Evolutionary conservation across 495 filamentous ascomycete genomes (phyloP).

Genomic region (Hypoxylon fragiforme): DNA sequence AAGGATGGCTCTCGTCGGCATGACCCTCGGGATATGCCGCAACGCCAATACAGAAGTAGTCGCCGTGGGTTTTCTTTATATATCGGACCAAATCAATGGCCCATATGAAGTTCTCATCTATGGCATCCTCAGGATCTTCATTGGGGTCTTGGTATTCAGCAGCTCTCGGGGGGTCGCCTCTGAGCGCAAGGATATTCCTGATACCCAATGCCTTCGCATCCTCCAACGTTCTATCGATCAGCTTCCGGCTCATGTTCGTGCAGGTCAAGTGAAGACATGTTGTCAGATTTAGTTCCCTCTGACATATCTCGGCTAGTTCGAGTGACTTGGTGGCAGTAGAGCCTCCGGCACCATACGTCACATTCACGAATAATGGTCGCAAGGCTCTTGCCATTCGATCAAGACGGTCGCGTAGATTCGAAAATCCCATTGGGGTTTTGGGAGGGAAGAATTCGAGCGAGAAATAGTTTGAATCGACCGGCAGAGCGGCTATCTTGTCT

Average conservation of each 20-base stretch:
- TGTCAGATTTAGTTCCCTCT: conserved; percentile 85
- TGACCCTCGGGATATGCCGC: conserved; percentile 96
- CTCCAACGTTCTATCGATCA: conserved; percentile 88
- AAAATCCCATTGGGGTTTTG: conserved; percentile 91
- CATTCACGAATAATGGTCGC: conserved; percentile 90
- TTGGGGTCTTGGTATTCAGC: conserved; percentile 75
- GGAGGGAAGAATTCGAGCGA: conserved; percentile 99
- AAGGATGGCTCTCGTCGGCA: conserved; percentile 80
- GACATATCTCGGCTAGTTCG: conserved; percentile 93
- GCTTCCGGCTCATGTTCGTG: conserved; percentile 88
- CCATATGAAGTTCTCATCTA: conserved; percentile 81
- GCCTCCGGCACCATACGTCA: conserved; percentile 97
- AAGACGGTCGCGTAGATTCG: conserved; percentile 88
- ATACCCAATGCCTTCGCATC: conserved; percentile 92
- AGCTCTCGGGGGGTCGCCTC: conserved; percentile 89
- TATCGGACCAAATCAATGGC: conserved; percentile 90
- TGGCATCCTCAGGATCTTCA: conserved; percentile 49
- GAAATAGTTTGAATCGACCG: conserved; percentile 80
- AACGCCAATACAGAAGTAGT: conserved; percentile 97
- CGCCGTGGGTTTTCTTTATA: conserved; percentile 79
- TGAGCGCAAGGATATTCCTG: conserved; percentile 88
- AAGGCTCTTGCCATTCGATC: conserved; percentile 92
- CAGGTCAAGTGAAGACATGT: conserved; percentile 96
- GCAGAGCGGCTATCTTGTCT: conserved; percentile 91
- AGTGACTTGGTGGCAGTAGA: conserved; percentile 87